Percentiles rank a stretch among this genome's conserved stretches.
Evolutionary conservation across 179 eudicot species (phyloP).

Genomic region (Spergularia azorica): DNA sequence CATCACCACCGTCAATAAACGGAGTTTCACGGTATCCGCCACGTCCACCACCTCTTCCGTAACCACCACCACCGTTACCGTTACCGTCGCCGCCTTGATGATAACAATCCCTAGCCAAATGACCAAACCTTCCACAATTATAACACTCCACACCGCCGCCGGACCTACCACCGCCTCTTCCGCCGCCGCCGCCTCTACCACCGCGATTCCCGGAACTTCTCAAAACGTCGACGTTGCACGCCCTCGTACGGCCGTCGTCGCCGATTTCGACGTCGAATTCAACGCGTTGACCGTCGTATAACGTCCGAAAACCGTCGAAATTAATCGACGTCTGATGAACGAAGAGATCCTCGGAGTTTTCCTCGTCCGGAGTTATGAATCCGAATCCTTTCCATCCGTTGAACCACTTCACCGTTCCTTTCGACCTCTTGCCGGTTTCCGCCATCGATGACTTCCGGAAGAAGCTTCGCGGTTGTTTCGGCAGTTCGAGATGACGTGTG

Average conservation of each 20-base stretch:
- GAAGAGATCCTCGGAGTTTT: conserved; percentile 36
- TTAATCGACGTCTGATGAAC: conserved; percentile 48
- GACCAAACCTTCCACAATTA: conserved; percentile 40
- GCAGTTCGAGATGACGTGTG: neutral
- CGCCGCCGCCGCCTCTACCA: conserved; percentile 21
- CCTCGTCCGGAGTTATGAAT: conserved; percentile 42
- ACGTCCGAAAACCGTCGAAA: conserved; percentile 46
- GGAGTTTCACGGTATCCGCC: neutral
- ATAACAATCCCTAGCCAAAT: conserved; percentile 43
- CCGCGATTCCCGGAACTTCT: conserved; percentile 9
- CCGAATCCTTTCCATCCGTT: conserved; percentile 66
- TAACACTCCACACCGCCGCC: conserved; percentile 31
- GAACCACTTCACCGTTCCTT: conserved; percentile 64
- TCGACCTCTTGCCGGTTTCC: conserved; percentile 18
- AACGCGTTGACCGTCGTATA: conserved; percentile 45
- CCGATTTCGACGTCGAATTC: conserved; percentile 43
- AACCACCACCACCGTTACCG: neutral
- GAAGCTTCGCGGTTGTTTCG: neutral
- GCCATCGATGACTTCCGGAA: conserved; percentile 13
- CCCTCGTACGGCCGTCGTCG: conserved; percentile 42
- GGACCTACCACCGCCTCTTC: conserved; percentile 12
- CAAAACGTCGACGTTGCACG: conserved; percentile 41
- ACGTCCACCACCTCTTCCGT: conserved; percentile 13
- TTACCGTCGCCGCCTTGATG: neutral
- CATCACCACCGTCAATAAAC: neutral